Percentiles rank a stretch among this genome's conserved stretches.
Evolutionary conservation across 768 basidiomycete species (phyloP).

Genomic region (Rickenella mellea): DNA sequence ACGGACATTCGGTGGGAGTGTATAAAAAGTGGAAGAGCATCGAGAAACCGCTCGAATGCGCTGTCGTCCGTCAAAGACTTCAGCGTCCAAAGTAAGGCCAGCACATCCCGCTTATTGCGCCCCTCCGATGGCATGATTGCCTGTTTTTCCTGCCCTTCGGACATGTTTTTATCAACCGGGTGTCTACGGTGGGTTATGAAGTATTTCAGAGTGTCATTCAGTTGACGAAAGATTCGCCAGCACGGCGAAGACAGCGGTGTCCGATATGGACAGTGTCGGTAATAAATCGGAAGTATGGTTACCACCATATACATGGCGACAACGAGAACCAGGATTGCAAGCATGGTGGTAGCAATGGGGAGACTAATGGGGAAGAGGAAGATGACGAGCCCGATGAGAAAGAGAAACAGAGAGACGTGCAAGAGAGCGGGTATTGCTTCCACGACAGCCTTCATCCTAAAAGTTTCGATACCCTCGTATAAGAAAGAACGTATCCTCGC

Average conservation of each 20-base stretch:
- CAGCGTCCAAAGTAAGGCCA: too few species aligned
- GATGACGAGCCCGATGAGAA: slow-evolving; percentile 6
- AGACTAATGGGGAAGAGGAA: slow-evolving; percentile 7
- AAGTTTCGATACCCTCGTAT: slow-evolving; percentile 5
- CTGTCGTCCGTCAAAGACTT: too few species aligned
- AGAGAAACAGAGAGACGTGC: slow-evolving; percentile 8
- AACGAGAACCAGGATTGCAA: background rate
- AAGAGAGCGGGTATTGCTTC: slow-evolving; percentile 9
- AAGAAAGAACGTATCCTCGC: slow-evolving; percentile 9
- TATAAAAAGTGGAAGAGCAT: too few species aligned
- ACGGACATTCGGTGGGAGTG: too few species aligned
- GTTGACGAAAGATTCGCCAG: too few species aligned
- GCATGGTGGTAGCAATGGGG: slow-evolving; percentile 2
- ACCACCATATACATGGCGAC: slow-evolving; percentile 2
- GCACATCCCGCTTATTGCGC: too few species aligned
- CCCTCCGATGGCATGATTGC: too few species aligned
- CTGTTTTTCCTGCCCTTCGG: too few species aligned
- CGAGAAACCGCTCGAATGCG: too few species aligned
- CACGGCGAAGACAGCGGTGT: slow-evolving; percentile 10
- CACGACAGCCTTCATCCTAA: slow-evolving; percentile 4
- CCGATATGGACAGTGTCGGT: slow-evolving; percentile 7
- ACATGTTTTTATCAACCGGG: too few species aligned
- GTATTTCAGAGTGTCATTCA: too few species aligned
- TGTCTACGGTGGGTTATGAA: too few species aligned
- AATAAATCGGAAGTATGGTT: slow-evolving; percentile 6